Percentiles rank a stretch among this genome's conserved stretches.
phyloP scores from a whole-genome alignment of 2,329 filamentous ascomycete species.

The Claviceps sorghi region DNA sequence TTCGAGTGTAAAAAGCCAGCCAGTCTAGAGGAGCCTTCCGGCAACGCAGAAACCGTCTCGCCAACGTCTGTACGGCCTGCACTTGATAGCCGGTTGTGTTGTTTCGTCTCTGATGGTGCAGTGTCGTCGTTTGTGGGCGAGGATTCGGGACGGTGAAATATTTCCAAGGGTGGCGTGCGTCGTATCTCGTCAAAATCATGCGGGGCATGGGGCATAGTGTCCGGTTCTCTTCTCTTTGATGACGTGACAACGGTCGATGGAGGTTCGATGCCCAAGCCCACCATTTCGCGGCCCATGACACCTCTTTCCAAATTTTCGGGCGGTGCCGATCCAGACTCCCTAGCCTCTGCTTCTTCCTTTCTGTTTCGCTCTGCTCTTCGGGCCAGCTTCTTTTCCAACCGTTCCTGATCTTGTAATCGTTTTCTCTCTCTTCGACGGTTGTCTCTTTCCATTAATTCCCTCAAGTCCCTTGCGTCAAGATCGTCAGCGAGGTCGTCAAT shows the following conservation, averaged over 20 bases:
- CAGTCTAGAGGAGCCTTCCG: slow-evolving; percentile 14
- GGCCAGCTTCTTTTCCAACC: slow-evolving; percentile 48
- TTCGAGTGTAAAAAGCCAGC: slow-evolving; percentile 30
- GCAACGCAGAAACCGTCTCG: slow-evolving; percentile 11
- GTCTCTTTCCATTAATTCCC: slow-evolving; percentile 84
- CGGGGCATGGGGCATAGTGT: slow-evolving; percentile 11
- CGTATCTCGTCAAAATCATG: slow-evolving; percentile 10
- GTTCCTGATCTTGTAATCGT: slow-evolving; percentile 51
- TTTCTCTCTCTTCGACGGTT: slow-evolving; percentile 65
- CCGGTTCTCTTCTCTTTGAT: slow-evolving; percentile 29
- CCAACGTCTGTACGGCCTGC: slow-evolving; percentile 6
- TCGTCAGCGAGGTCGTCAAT: slow-evolving; percentile 67
- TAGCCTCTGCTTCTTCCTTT: slow-evolving; percentile 40
- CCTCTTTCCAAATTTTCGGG: slow-evolving; percentile 45
- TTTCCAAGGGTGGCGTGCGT: slow-evolving; percentile 12
- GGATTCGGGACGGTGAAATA: slow-evolving; percentile 18
- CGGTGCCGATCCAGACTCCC: slow-evolving; percentile 33
- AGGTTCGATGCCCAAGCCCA: slow-evolving; percentile 42
- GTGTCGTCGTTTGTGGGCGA: slow-evolving; percentile 6
- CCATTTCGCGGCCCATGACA: slow-evolving; percentile 42
- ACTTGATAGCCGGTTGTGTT: background rate
- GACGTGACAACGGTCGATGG: slow-evolving; percentile 42
- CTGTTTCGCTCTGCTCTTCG: slow-evolving; percentile 53
- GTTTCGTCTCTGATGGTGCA: background rate
- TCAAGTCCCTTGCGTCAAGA: slow-evolving; percentile 67